phyloP scores from a whole-genome alignment of 441 rosid species.

The Corymbia calophylla region DNA sequence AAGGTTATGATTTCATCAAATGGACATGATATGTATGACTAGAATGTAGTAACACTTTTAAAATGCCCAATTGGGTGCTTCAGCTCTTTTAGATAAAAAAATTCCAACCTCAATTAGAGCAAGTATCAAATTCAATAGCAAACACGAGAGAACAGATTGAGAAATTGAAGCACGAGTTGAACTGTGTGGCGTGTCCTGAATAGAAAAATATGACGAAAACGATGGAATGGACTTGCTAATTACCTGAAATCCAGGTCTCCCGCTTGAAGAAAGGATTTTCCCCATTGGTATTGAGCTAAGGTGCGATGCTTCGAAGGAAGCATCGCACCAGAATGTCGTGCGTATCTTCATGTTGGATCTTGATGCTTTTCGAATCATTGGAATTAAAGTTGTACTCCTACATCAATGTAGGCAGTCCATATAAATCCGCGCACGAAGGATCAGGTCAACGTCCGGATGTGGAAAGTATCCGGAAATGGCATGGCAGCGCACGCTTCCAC shows the following conservation, averaged over 20 bases:
- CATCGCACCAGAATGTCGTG: background rate
- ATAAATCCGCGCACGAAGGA: background rate
- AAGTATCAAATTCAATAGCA: background rate
- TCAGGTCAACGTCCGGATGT: background rate
- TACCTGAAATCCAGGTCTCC: background rate
- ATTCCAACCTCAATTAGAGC: background rate
- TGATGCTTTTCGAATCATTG: background rate
- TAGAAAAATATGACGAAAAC: background rate
- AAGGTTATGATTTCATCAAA: background rate
- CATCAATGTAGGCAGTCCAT: background rate
- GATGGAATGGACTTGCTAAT: background rate
- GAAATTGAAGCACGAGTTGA: background rate
- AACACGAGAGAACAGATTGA: background rate
- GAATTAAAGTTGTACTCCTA: background rate
- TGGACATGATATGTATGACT: background rate
- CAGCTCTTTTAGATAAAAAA: background rate
- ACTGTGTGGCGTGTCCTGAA: background rate
- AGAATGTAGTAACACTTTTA: background rate
- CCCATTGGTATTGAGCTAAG: background rate
- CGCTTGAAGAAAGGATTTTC: background rate
- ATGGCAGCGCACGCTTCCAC: background rate
- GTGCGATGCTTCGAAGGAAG: background rate
- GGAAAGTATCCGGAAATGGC: background rate
- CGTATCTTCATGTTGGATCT: background rate
- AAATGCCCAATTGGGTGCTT: background rate